Evolutionary conservation across 176 grass and related monocot species (phyloP).

Genomic region (Rhynchospora tenuis): DNA sequence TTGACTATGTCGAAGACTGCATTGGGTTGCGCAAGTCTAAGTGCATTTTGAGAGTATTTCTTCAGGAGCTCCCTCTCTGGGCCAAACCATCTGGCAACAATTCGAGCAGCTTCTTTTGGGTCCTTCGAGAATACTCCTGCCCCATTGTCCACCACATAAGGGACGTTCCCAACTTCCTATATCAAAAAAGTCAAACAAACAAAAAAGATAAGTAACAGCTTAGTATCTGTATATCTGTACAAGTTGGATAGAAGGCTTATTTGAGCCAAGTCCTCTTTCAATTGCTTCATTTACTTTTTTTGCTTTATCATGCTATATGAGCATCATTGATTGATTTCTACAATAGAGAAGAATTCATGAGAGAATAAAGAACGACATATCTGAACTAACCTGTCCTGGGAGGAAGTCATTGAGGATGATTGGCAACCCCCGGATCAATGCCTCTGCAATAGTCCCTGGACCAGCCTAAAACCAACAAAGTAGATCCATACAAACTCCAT

Average conservation of each 20-base stretch:
- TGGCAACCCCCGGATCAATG: slow-evolving; percentile 71
- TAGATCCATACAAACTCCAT: slow-evolving; percentile 6
- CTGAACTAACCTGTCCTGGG: slow-evolving; percentile 57
- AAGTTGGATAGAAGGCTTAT: not conserved
- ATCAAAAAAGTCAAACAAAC: not conserved
- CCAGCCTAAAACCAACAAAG: slow-evolving; percentile 48
- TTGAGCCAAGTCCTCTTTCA: not conserved
- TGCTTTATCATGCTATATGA: not conserved
- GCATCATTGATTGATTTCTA: not conserved
- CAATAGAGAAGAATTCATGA: not conserved
- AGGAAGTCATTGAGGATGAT: slow-evolving; percentile 88
- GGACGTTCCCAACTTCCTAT: slow-evolving; percentile 79
- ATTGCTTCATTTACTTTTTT: not conserved
- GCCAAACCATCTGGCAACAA: slow-evolving; percentile 60
- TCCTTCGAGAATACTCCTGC: slow-evolving; percentile 67
- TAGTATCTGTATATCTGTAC: not conserved
- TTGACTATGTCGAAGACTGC: slow-evolving; percentile 76
- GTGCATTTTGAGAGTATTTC: slow-evolving; percentile 52
- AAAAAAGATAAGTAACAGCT: not conserved
- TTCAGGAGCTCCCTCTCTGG: slow-evolving; percentile 24
- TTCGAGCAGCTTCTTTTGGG: slow-evolving; percentile 42
- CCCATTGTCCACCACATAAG: slow-evolving; percentile 76
- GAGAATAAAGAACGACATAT: not conserved
- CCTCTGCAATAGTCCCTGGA: slow-evolving; percentile 85
- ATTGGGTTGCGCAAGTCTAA: slow-evolving; percentile 58